Evolutionary conservation across 257 asterid genomes (phyloP).

Genomic region (Ocimum tenuiflorum): DNA sequence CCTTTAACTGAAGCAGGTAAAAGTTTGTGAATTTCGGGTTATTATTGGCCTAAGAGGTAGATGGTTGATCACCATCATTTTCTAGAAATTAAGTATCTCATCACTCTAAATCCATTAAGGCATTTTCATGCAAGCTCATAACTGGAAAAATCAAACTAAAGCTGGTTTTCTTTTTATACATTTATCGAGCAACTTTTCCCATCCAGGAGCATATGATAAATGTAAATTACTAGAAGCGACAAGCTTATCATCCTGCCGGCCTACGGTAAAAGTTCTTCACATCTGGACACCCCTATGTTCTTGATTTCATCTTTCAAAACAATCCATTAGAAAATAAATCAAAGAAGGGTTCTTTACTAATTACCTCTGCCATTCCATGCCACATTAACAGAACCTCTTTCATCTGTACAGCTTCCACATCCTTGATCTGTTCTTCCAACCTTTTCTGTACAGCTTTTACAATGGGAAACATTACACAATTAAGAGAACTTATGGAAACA

Average conservation of each 20-base stretch:
- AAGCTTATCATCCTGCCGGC: neutral
- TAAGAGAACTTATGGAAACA: constrained; percentile 13
- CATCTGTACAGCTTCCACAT: constrained; percentile 56
- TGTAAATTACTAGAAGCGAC: neutral
- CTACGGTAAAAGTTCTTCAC: neutral
- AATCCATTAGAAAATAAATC: neutral
- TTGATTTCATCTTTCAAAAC: neutral
- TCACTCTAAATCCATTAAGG: neutral
- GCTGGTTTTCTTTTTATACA: neutral
- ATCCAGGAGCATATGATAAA: neutral
- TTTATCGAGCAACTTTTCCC: neutral
- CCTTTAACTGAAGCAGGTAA: neutral
- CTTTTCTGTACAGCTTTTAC: constrained; percentile 59
- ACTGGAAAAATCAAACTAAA: neutral
- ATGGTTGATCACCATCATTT: neutral
- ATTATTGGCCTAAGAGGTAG: neutral
- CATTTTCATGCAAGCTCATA: neutral
- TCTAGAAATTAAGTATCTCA: neutral
- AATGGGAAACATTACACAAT: constrained; percentile 18
- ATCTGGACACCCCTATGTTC: neutral
- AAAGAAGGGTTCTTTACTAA: neutral
- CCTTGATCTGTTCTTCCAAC: constrained; percentile 64
- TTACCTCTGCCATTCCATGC: constrained; percentile 94
- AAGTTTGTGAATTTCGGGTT: neutral
- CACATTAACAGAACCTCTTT: constrained; percentile 63